Conservation (phyloP, 2,329 filamentous ascomycete genomes). For the Oidium heveae region DNA sequence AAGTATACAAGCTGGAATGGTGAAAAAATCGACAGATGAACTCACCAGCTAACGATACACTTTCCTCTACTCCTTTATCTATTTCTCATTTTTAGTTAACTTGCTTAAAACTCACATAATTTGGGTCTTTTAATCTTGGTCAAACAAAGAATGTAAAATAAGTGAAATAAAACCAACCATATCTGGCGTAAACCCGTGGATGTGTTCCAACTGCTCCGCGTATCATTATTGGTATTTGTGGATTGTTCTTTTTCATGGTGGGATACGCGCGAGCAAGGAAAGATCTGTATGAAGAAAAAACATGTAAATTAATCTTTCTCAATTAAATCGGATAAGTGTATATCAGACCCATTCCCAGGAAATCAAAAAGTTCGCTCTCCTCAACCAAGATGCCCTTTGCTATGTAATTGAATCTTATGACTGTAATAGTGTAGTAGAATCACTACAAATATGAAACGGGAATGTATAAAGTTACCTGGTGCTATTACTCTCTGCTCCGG, state of each 20-base stretch:
- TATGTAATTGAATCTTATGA: background rate
- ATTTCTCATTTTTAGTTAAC: slow-evolving; percentile 2
- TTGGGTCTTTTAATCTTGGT: too few relatives aligned
- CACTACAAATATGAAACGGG: too few relatives aligned
- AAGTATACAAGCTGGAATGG: too few relatives aligned
- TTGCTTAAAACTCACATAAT: background rate
- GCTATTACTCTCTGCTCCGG: slow-evolving; percentile 67
- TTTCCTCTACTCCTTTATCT: slow-evolving; percentile 45
- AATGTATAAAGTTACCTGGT: slow-evolving; percentile 34
- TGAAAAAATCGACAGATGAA: background rate
- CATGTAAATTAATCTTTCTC: background rate
- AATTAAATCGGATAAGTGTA: background rate
- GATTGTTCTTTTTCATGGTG: slow-evolving; percentile 99
- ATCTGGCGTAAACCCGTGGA: slow-evolving; percentile 78
- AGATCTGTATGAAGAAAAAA: slow-evolving; percentile 26
- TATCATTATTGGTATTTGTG: slow-evolving; percentile 75
- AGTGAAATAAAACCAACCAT: slow-evolving; percentile 33
- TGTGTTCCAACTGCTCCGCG: slow-evolving; percentile 69
- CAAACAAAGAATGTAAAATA: background rate
- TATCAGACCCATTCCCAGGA: background rate
- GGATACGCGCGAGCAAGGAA: slow-evolving; percentile 85
- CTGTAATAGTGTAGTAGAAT: slow-evolving; percentile 8
- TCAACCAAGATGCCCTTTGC: background rate
- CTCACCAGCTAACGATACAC: slow-evolving; percentile 33
- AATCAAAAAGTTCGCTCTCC: background rate